These are phyloP conservation scores for Suhomyces wounanorum DNA, from an alignment of 1,139 yeast genomes.

Conservation along the genomic window DNA sequence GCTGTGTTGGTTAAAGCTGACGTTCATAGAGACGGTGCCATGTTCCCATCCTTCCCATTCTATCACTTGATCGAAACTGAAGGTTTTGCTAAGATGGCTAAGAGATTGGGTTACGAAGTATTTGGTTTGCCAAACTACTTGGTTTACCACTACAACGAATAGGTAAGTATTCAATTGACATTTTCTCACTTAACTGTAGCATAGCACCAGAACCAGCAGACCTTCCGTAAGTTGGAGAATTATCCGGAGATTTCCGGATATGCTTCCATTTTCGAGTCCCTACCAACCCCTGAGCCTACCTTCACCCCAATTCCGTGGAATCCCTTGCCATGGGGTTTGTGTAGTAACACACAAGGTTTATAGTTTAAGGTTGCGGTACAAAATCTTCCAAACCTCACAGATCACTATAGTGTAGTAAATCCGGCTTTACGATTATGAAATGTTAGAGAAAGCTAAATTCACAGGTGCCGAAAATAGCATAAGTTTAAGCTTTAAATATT, in stretches of 20 bases:
- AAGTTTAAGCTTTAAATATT: background rate
- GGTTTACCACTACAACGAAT: constrained; percentile 83
- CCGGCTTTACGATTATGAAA: background rate
- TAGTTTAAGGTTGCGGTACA: background rate
- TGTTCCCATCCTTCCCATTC: constrained; percentile 98
- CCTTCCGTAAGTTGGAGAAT: background rate
- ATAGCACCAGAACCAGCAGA: background rate
- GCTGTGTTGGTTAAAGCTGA: constrained; percentile 94
- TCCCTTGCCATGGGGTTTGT: background rate
- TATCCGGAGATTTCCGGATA: background rate
- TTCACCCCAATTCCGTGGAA: background rate
- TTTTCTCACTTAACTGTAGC: background rate
- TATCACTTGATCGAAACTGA: constrained; percentile 96
- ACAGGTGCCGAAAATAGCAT: no score
- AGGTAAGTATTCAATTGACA: constrained; percentile 8
- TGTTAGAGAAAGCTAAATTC: no score
- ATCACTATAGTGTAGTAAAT: background rate
- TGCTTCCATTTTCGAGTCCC: background rate
- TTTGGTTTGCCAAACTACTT: constrained; percentile 92
- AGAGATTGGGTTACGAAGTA: constrained; percentile 86
- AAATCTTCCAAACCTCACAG: background rate
- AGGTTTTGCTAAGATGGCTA: constrained; percentile 98
- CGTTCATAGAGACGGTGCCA: constrained; percentile 98
- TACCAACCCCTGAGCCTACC: background rate
- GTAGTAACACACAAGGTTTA: background rate